phyloP scores from a whole-genome alignment of 805 yeast species.

The Ogataea pini region DNA sequence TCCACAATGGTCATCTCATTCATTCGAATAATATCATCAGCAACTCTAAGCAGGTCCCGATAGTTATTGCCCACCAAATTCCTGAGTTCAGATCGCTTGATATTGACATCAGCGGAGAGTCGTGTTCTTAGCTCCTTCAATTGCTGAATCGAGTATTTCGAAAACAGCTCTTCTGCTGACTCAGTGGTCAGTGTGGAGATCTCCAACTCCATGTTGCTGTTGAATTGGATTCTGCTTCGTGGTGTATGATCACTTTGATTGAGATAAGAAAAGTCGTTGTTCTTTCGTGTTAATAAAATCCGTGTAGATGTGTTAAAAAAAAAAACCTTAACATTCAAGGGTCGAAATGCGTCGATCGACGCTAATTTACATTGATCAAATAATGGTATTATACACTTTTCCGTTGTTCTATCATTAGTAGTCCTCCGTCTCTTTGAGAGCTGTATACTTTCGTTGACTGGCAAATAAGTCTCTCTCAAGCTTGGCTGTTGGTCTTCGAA shows the following conservation, averaged over 20 bases:
- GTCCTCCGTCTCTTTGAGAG: conserved; percentile 1
- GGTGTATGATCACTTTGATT: too few relatives aligned
- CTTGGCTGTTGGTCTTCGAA: conserved; percentile 50
- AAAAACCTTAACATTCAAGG: neutral
- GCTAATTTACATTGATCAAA: conserved; percentile 6
- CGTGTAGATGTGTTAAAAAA: neutral
- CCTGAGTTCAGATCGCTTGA: conserved; percentile 30
- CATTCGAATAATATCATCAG: conserved; percentile 40
- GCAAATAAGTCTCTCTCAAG: conserved; percentile 23
- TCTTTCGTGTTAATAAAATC: conserved; percentile 13
- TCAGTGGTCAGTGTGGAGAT: conserved; percentile 12
- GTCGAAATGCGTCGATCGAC: conserved; percentile 4
- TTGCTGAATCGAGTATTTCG: conserved; percentile 32
- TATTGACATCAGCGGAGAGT: conserved; percentile 24
- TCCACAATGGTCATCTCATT: conserved; percentile 28
- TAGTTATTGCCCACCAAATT: conserved; percentile 37
- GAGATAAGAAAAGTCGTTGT: too few relatives aligned
- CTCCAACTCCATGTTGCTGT: conserved; percentile 12
- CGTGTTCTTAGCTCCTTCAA: conserved; percentile 26
- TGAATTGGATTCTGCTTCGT: too few relatives aligned
- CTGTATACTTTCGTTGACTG: conserved; percentile 18
- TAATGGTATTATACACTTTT: too few relatives aligned
- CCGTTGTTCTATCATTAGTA: too few relatives aligned
- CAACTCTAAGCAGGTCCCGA: conserved; percentile 38
- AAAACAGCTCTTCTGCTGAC: conserved; percentile 29